phyloP scores from a whole-genome alignment of 2,329 filamentous ascomycete genomes.

The Magnaporthiopsis rhizophila region DNA sequence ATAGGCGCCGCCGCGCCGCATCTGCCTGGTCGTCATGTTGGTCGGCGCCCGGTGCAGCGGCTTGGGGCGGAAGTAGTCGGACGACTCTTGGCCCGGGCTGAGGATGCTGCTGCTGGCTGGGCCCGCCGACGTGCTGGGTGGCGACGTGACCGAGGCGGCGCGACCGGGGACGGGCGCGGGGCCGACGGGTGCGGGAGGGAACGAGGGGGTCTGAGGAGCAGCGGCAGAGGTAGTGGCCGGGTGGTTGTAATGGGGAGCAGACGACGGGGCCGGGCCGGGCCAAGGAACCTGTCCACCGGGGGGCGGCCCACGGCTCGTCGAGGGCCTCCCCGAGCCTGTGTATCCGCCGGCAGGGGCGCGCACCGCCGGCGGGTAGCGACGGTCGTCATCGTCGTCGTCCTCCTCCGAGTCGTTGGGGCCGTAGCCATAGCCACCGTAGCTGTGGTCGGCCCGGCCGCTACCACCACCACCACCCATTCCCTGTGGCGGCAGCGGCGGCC shows the following conservation, averaged over 20 bases:
- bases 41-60: conserved; percentile 65
- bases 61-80: conserved; percentile 13
- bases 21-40: conserved; percentile 54
- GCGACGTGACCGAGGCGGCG: background rate
- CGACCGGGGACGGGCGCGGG: background rate
- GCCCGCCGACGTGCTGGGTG: background rate
- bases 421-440: background rate
- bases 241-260: background rate
- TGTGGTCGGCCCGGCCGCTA: background rate
- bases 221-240: conserved; percentile 7
- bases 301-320: background rate
- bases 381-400: conserved; percentile 4
- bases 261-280: too few relatives aligned
- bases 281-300: conserved; percentile 7
- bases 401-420: background rate
- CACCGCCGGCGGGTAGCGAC: conserved; percentile 2
- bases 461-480: background rate
- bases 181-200: background rate
- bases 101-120: conserved; percentile 13
- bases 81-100: background rate
- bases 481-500: conserved; percentile 5
- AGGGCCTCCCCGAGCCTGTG: background rate
- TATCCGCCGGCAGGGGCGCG: background rate
- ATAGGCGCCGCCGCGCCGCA: conserved; percentile 42
- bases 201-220: background rate